Percentiles rank a stretch among this genome's conserved stretches.
phyloP scores from a whole-genome alignment of 331 rosid genomes.

The Stylosanthes scabra region DNA sequence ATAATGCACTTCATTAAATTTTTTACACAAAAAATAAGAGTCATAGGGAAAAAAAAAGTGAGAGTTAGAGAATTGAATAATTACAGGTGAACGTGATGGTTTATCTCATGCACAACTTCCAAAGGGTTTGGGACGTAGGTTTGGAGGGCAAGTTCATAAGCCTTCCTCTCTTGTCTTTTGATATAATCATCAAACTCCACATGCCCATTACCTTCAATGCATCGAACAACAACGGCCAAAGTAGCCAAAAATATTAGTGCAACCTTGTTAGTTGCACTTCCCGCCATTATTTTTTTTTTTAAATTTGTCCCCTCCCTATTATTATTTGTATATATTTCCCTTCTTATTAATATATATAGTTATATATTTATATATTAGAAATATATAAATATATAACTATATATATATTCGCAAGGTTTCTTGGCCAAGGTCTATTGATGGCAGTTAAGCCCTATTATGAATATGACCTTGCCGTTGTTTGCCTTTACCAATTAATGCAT shows the following conservation, averaged over 20 bases:
- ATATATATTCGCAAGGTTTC: too few relatives aligned
- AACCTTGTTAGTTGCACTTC: conserved; percentile 18
- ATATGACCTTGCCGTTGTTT: too few relatives aligned
- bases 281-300: conserved; percentile 22
- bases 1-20: not conserved
- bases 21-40: too few relatives aligned
- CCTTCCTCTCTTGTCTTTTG: conserved; percentile 36
- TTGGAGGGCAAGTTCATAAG: conserved; percentile 47
- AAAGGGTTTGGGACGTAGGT: conserved; percentile 57
- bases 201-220: conserved; percentile 57
- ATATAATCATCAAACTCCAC: conserved; percentile 48
- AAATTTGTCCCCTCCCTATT: too few relatives aligned
- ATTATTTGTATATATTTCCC: not conserved
- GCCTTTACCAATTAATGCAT: too few relatives aligned
- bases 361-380: too few relatives aligned
- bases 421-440: too few relatives aligned
- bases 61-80: not conserved
- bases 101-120: conserved; percentile 40
- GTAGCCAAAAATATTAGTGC: conserved; percentile 40
- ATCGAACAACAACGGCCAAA: conserved; percentile 49
- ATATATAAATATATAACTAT: too few relatives aligned
- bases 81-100: conserved; percentile 49
- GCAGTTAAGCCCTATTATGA: too few relatives aligned
- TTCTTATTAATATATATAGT: too few relatives aligned
- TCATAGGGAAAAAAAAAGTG: not conserved